Evolutionary conservation across 23 red algal genomes (phyloP).

Genomic region (Gracilaria gracilis): DNA sequence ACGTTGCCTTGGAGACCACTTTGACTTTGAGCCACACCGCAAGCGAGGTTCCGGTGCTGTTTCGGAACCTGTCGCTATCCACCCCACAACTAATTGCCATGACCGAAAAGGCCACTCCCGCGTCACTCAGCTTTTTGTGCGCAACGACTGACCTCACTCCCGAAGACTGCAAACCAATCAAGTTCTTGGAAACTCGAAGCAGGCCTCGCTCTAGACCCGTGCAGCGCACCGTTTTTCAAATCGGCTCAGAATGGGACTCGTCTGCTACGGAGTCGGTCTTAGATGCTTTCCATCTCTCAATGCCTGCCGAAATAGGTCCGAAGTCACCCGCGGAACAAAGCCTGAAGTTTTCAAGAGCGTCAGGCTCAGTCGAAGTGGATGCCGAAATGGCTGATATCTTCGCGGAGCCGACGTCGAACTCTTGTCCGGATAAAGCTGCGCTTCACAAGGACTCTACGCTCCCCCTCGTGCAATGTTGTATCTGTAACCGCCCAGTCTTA

Average conservation of each 20-base stretch:
- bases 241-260: slow-evolving; percentile 13
- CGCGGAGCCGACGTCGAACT: neutral
- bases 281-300: slow-evolving; percentile 13
- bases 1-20: neutral
- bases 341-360: slow-evolving; percentile 13
- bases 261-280: neutral
- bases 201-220: neutral
- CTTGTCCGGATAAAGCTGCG: neutral
- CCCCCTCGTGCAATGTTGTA: neutral
- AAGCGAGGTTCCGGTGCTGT: neutral
- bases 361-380: slow-evolving; percentile 19
- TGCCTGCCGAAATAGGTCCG: neutral
- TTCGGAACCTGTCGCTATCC: neutral
- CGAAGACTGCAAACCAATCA: slow-evolving; percentile 2
- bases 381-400: slow-evolving; percentile 28
- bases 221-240: slow-evolving; percentile 21
- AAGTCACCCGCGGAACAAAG: neutral
- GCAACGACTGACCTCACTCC: slow-evolving; percentile 8
- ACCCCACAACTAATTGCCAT: neutral
- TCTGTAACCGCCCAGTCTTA: neutral
- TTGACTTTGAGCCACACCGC: neutral
- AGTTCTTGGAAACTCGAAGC: neutral
- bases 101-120: neutral
- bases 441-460: neutral
- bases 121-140: neutral